Conservation (phyloP, 1,284 basidiomycete genomes). For the Trametes versicolor region DNA sequence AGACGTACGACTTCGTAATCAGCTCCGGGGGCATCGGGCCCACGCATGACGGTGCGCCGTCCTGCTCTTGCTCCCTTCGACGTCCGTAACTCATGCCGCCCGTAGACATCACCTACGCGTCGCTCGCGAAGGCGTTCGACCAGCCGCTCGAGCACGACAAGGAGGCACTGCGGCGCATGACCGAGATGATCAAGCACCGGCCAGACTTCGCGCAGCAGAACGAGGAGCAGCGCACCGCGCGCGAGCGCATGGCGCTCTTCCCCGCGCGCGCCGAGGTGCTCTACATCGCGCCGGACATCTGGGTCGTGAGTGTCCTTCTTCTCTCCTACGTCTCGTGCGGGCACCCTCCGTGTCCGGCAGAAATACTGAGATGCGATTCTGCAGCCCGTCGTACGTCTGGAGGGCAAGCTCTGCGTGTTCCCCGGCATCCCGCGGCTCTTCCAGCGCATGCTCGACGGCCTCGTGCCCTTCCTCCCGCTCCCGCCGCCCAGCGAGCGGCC, state of each 20-base stretch:
- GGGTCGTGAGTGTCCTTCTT: slow-evolving; percentile 71
- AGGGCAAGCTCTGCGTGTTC: slow-evolving; percentile 88
- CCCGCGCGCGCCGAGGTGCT: slow-evolving; percentile 81
- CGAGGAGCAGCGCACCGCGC: slow-evolving; percentile 75
- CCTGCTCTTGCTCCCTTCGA: slow-evolving; percentile 1
- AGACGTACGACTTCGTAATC: slow-evolving; percentile 88
- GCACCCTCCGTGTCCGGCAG: too few relatives aligned
- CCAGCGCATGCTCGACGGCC: slow-evolving; percentile 78
- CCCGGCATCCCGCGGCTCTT: slow-evolving; percentile 93
- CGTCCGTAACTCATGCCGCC: not conserved
- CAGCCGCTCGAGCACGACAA: slow-evolving; percentile 80
- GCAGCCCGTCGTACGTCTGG: slow-evolving; percentile 85
- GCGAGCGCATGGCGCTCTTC: slow-evolving; percentile 87
- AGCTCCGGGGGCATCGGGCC: slow-evolving; percentile 90
- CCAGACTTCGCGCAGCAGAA: slow-evolving; percentile 67
- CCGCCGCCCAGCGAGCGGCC: slow-evolving; percentile 78
- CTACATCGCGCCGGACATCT: slow-evolving; percentile 78
- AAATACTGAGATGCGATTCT: not conserved
- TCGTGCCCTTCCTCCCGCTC: slow-evolving; percentile 80
- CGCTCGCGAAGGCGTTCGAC: slow-evolving; percentile 87
- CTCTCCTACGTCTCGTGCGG: not conserved
- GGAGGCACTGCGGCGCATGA: slow-evolving; percentile 87
- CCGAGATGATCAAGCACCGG: slow-evolving; percentile 67
- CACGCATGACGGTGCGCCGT: slow-evolving; percentile 77
- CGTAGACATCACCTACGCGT: slow-evolving; percentile 88